Evolutionary conservation across 371 early-diverging fungal genomes (phyloP), one percentile per base, ranked within the genome.

Genomic region (Mucor mucedo): DNA sequence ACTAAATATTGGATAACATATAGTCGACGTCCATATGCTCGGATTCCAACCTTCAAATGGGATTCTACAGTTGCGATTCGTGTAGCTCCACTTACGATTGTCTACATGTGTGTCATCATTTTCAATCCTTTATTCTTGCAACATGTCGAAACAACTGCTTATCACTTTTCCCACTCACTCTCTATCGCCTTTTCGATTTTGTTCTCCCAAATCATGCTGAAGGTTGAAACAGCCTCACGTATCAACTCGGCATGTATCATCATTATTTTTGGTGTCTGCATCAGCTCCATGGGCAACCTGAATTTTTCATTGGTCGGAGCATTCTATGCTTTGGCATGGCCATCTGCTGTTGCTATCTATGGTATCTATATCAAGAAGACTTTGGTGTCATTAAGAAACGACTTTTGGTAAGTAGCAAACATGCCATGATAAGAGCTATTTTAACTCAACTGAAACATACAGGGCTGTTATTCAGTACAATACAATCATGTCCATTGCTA

Each of bases 301-400:
- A 84, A 86, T 63, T 85, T 87, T 27, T 83, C 84, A 2, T 76
- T 82, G 66, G 69, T 69, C 3, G 86, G 87, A 9, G 60, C 80
- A 5, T 69, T 85, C 33, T 84, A 81, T 44, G 81, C 83, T 52
- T 71, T 85, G 3, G 77, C 79, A 6, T 84, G 84, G 52, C 81
- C 84, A 53, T 60, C 79, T 42, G 77, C 86, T 60, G 79, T 85
- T 5, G 84, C 87, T 0, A 62, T 87, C 21, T 86, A 87, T 65
- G 84, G 84, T 8, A 81, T 87, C 53, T 86, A 84, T 63, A 78
- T 87, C 33, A 86, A 87, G 67, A 86, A 85, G 76, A 80, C 83
- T 4, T 70, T 87, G 4, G 16, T 35, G 3, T 42, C 77, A 16
- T 77, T 86, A 21, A 85, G 77, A n/a, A 84, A 84, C 66, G 77